Evolutionary conservation across 306 rosid genomes (phyloP).

Genomic region (Arachis hypogaea): DNA sequence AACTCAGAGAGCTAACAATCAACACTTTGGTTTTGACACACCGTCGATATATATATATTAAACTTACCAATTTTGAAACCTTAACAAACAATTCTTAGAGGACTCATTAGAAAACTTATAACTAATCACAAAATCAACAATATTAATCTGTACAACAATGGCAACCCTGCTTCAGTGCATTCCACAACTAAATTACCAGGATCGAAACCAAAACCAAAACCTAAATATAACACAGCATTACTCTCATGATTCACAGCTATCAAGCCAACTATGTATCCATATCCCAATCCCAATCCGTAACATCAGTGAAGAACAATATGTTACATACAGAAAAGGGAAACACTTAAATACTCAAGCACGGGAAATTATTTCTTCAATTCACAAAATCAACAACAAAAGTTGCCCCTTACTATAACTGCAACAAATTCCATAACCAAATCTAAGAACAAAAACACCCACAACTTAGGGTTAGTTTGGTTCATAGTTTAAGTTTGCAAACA

Average conservation of each 20-base stretch:
- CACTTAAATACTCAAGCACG: neutral
- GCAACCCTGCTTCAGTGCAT: neutral
- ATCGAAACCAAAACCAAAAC: constrained; percentile 2
- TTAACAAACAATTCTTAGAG: too few relatives aligned
- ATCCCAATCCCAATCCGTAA: constrained; percentile 11
- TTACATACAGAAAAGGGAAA: neutral
- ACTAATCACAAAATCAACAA: neutral
- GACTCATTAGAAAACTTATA: neutral
- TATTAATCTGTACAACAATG: neutral
- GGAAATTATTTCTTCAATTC: neutral
- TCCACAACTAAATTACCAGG: constrained; percentile 9
- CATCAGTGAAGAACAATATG: neutral
- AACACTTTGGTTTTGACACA: neutral
- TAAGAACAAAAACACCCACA: neutral
- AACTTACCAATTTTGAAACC: too few relatives aligned
- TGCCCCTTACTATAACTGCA: neutral
- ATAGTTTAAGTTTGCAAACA: neutral
- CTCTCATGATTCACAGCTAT: neutral
- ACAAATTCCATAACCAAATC: constrained; percentile 1
- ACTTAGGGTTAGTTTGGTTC: neutral
- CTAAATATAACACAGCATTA: neutral
- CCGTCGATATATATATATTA: neutral
- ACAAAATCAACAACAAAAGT: neutral
- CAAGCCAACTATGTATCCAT: neutral
- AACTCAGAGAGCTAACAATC: neutral